phyloP scores from a whole-genome alignment of 1,284 basidiomycete species.

The Marasmius fiardii region DNA sequence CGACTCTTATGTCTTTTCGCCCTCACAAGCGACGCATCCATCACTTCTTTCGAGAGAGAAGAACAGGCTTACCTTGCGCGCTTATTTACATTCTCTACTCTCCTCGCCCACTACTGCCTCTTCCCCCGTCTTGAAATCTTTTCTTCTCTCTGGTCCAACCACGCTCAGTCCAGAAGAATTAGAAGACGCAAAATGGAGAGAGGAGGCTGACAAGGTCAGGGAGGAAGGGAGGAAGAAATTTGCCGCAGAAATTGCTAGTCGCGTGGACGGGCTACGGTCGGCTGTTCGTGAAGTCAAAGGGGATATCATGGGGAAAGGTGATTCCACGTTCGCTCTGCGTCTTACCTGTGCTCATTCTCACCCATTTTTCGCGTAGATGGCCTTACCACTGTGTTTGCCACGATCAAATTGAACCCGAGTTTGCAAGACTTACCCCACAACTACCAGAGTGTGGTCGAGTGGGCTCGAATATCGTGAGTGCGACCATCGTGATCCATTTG shows the following conservation, averaged over 20 bases:
- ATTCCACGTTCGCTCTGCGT: conserved; percentile 3
- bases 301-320: conserved; percentile 83
- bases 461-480: conserved; percentile 92
- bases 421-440: conserved; percentile 81
- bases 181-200: conserved; percentile 75
- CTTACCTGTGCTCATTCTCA: not conserved
- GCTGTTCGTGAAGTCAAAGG: conserved; percentile 89
- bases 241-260: conserved; percentile 79
- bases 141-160: conserved; percentile 81
- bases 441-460: conserved; percentile 89
- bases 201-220: conserved; percentile 87
- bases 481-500: conserved; percentile 7
- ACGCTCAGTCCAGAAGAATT: conserved; percentile 71
- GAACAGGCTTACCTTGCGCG: conserved; percentile 92
- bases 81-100: conserved; percentile 85
- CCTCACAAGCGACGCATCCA: conserved; percentile 18
- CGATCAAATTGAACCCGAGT: conserved; percentile 80
- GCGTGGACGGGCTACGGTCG: conserved; percentile 86
- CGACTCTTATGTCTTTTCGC: conserved; percentile 7
- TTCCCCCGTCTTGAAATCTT: conserved; percentile 83
- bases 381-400: conserved; percentile 81
- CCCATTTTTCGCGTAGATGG: conserved; percentile 83
- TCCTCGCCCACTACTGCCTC: conserved; percentile 74
- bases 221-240: conserved; percentile 89
- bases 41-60: conserved; percentile 83